Base-by-base conservation (phyloP, 106 monocot species). In the Dendrobium huoshanense region DNA sequence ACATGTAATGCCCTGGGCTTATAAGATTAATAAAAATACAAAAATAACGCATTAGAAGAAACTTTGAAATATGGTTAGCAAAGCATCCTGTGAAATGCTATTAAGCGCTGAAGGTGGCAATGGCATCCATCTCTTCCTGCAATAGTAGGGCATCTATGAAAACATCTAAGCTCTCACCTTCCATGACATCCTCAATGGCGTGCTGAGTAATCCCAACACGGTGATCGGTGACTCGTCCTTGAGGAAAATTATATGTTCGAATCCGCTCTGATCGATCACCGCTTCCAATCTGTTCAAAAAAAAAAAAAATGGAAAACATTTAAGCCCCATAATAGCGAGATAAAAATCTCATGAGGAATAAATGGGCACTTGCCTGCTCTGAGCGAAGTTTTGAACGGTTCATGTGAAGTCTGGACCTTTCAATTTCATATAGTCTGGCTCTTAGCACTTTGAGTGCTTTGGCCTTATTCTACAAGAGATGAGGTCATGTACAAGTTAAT, bases 251-350 rank as follows among this genome's bases (percentile, higher is more conserved):
- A 84, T 95, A 98, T 24, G 98, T 98, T 41, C 98, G 82, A 27
- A 98, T 95, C 41, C 98, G 83, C 81, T 95, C 98, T 5, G 98
- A 98, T 81, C 98, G 91, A 75, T 98, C 98, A 43, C 98, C 98
- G 45, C 95, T 95, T 47, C 98, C 98, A 75, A 98, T 88, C 98
- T 95, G 67, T 70, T 9, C 29, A n/a, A n/a, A n/a, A 55, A 79
- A 29, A 11, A 42, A 44, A 7, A 42, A 4, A 74, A 3, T 22
- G 43, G 42, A 43, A 18, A 20, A 9, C 4, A 0, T n/a, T 74
- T 44, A 19, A 42, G 43, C 43, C 16, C 16, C 70, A 37, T 16
- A 2, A 37, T 16, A 76, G 40, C n/a, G 41, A 18, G 37, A 40
- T 15, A 1, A 3, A 70, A 41, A 58, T 54, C 55, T 41, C 55